Base-by-base conservation (phyloP, 1,284 basidiomycete species). In the Marasmius oreades region DNA sequence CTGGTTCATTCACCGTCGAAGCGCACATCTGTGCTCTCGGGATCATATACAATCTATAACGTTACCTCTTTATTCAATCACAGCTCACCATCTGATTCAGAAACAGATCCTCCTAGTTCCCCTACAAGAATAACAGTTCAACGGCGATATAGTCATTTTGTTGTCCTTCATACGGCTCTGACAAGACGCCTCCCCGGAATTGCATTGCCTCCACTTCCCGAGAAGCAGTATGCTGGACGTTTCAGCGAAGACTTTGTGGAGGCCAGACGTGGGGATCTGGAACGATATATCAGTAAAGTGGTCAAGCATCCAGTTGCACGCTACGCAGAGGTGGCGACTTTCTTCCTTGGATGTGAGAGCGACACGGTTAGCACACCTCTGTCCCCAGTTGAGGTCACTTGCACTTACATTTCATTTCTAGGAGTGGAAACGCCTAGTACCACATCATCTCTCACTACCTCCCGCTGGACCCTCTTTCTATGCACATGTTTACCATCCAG, bases 191-290 rank as follows among this genome's bases (percentile, higher is more conserved):
- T 90, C 7, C 88, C 90, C 7, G 88, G 89, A 0, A 81, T 94
- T 37, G 84, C 85, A 1, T 75, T 94, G 1, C 91, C 92, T 0
- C 88, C 90, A 0, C 76, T 94, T 2, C 92, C 92, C 0, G 87
- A 90, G 68, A 92, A 93, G 67, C 86, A 91, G 63, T 90, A 92
- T 62, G 78, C 89, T 0, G 90, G 89, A 0, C 75, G 90, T 3
- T 93, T 93, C 68, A 89, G 81, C 54, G 78, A 81, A 14, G 89
- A 86, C 53, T 94, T 94, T 62, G 85, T 95, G 5, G 92, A 94
- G 66, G 88, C 87, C 4, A 75, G 92, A 31, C 72, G 91, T 45
- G 84, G 88, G 1, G 91, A 93, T 66, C 73, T 95, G 42, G 89
- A 93, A 64, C 75, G 88, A 43, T 95, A 93, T 70, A 75, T 94